A percentile compares a stretch with the other conserved stretches of the same genome.
Conservation (phyloP, 2,329 filamentous ascomycete species). For the Trichoderma semiorbis region DNA sequence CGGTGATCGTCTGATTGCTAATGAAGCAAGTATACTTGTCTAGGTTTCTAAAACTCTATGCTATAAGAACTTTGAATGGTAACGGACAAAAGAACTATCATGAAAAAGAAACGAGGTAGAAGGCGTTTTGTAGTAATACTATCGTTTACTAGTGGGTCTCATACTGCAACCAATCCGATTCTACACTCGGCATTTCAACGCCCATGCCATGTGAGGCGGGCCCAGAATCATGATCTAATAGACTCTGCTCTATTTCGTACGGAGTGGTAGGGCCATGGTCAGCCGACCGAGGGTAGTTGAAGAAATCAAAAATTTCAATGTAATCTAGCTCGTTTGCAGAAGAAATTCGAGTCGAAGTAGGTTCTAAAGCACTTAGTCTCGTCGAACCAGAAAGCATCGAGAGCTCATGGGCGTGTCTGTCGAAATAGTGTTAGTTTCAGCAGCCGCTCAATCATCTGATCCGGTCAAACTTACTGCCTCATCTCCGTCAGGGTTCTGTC, state of each 20-base stretch:
- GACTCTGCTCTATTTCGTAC: not conserved
- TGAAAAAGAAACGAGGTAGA: not conserved
- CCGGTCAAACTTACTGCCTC: not conserved
- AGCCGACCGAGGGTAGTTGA: not conserved
- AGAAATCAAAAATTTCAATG: not conserved
- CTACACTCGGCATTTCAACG: not conserved
- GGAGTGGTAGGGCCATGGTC: not conserved
- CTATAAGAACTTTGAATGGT: not conserved
- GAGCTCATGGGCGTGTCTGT: not conserved
- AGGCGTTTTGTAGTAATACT: not conserved
- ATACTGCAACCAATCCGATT: not conserved
- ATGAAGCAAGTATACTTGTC: not conserved
- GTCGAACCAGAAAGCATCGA: not conserved
- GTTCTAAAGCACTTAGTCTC: not conserved
- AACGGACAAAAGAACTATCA: not conserved
- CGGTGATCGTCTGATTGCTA: no score
- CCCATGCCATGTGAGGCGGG: not conserved
- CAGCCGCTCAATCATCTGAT: not conserved
- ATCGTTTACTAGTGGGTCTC: not conserved
- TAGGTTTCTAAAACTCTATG: not conserved
- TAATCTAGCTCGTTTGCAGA: not conserved
- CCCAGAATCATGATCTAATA: not conserved
- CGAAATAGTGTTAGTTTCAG: not conserved
- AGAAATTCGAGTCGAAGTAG: not conserved
- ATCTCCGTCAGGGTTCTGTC: not conserved